Evolutionary conservation across 176 grass and related monocot genomes (phyloP).

Genomic region (Secale cereale): DNA sequence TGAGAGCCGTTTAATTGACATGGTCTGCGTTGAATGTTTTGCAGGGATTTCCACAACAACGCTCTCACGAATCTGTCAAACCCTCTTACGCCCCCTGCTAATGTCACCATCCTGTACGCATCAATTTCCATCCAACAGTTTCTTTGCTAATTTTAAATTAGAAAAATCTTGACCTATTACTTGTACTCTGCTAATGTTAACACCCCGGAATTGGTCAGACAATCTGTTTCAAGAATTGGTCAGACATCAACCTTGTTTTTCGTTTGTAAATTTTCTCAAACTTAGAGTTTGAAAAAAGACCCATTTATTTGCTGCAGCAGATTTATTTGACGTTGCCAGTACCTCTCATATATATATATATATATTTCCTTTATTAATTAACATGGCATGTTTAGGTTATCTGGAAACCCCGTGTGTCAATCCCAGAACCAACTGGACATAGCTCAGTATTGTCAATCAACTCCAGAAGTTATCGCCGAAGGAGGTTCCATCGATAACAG

Average conservation of each 20-base stretch:
- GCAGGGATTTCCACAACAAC: conserved; percentile 80
- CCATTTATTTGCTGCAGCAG: no score
- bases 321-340: neutral
- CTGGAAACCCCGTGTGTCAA: conserved; percentile 60
- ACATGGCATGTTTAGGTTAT: conserved; percentile 49
- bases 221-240: neutral
- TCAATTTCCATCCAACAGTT: conserved; percentile 12
- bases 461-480: neutral
- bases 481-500: conserved; percentile 8
- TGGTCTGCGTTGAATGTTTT: conserved; percentile 29
- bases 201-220: neutral
- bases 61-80: conserved; percentile 48
- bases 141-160: neutral
- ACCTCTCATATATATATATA: neutral
- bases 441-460: conserved; percentile 40
- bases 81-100: conserved; percentile 54
- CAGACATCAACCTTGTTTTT: neutral
- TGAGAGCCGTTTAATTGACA: neutral
- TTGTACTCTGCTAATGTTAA: neutral
- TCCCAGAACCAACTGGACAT: conserved; percentile 39
- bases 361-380: conserved; percentile 4
- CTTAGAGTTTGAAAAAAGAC: neutral
- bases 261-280: neutral
- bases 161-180: neutral
- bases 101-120: conserved; percentile 68